Conservation (phyloP, 805 yeast species). For the Candida xiaguanensis region DNA sequence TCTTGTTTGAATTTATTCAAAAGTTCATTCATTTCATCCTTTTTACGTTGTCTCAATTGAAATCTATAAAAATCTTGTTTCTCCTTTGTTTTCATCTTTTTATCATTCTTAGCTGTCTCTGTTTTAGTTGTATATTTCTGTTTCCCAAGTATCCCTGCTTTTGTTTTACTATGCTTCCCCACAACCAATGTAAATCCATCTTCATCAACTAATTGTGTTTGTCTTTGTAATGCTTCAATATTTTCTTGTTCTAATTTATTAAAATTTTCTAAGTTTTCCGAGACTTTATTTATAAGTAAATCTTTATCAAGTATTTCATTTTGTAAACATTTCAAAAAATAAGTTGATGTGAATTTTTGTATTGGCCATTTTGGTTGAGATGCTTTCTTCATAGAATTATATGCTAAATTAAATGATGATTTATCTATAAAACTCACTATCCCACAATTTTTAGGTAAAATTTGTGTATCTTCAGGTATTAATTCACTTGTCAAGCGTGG, state of each 20-base stretch:
- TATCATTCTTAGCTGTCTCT: slow-evolving; percentile 33
- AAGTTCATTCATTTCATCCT: slow-evolving; percentile 85
- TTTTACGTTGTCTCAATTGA: slow-evolving; percentile 92
- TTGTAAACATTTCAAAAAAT: slow-evolving; percentile 39
- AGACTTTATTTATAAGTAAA: slow-evolving; percentile 51
- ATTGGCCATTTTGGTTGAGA: slow-evolving; percentile 38
- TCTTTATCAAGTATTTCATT: slow-evolving; percentile 44
- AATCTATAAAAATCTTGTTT: slow-evolving; percentile 92
- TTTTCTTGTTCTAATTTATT: slow-evolving; percentile 66
- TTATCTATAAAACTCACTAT: slow-evolving; percentile 73
- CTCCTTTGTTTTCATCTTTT: slow-evolving; percentile 65
- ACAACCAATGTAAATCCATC: slow-evolving; percentile 94
- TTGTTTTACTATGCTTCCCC: slow-evolving; percentile 78
- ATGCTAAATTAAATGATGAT: slow-evolving; percentile 60
- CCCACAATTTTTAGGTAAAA: slow-evolving; percentile 70
- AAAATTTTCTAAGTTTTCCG: slow-evolving; percentile 61
- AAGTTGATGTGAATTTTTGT: slow-evolving; percentile 25
- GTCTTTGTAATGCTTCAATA: slow-evolving; percentile 49
- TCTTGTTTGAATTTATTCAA: slow-evolving; percentile 82
- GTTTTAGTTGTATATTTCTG: slow-evolving; percentile 38
- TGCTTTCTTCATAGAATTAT: slow-evolving; percentile 56
- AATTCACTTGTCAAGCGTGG: slow-evolving; percentile 58
- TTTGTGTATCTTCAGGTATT: slow-evolving; percentile 22
- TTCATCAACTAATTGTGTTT: slow-evolving; percentile 71
- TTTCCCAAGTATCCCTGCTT: slow-evolving; percentile 64